Base-by-base conservation (phyloP, 768 basidiomycete genomes). In the Holtermanniella nyarrowii region DNA sequence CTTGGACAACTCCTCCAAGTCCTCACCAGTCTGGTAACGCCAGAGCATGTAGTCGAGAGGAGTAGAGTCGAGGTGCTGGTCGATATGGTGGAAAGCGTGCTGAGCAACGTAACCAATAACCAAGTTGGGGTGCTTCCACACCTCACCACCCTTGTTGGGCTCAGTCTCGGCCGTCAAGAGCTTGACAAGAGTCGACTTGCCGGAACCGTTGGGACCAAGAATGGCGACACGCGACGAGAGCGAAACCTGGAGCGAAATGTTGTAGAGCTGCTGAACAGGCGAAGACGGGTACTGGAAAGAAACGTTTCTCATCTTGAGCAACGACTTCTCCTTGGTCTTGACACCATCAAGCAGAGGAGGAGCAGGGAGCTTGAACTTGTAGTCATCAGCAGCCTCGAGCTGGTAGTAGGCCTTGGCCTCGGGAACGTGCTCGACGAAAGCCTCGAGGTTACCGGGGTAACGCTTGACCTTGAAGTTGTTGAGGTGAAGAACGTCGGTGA, bases 11-110 rank as follows among this genome's bases (percentile, higher is more conserved):
- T 95, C 91, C 76, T 96, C 91, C 72, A 95, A 75, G 78, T 96
- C 91, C 74, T 96, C 91, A 73, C 91, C 91, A 53, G 91, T 96
- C 80, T 96, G 91, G 82, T 95, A 96, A 76, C 91, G 90, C 91
- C 91, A 96, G 60, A 96, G 77, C 88, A 96, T 89, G 80, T 96
- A 96, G 77, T 96, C 91, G 64, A 96, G 83, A 46, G 91, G 88
- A 13, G 91, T 96, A 80, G 90, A 93, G 80, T 96, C 91, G 70
- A 96, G 86, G 71, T 96, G 91, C 74, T 88, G 77, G 73, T 96
- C 91, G 69, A 96, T 96, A 74, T 96, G 91, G 79, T 96, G 91
- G 90, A 96, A 96, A 56, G 91, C 91, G 75, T 96, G 91, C 75
- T 96, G 91, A 40, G 91, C 91, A 61, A 96, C 91, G 76, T 96